These are phyloP conservation scores for Fusarium mangiferae DNA, from an alignment of 2,329 filamentous ascomycete genomes.

Conservation along the genomic window DNA sequence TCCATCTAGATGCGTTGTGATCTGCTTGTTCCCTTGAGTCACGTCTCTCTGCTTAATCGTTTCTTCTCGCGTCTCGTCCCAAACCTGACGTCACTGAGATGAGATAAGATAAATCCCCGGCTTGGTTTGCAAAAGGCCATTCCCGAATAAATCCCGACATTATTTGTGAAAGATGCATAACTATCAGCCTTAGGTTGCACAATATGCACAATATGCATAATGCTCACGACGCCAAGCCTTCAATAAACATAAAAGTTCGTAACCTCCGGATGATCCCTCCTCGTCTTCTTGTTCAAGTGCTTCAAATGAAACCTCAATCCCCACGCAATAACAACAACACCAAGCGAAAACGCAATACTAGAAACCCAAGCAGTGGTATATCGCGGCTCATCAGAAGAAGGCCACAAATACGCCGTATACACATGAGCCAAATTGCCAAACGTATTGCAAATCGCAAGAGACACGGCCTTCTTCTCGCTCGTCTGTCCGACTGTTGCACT, in stretches of 20 bases:
- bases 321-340: slow-evolving; percentile 24
- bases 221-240: not conserved
- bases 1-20: not conserved
- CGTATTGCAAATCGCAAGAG: slow-evolving; percentile 28
- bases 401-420: slow-evolving; percentile 30
- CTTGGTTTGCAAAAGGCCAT: not conserved
- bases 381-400: slow-evolving; percentile 3
- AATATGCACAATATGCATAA: not conserved
- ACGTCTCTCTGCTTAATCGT: not conserved
- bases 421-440: slow-evolving; percentile 31
- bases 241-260: slow-evolving; percentile 29
- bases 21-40: not conserved
- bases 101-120: not conserved
- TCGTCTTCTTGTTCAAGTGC: slow-evolving; percentile 11
- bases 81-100: not conserved
- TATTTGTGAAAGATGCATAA: not conserved
- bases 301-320: slow-evolving; percentile 4
- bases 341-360: slow-evolving; percentile 21
- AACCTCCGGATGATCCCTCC: slow-evolving; percentile 15
- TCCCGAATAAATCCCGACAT: too few relatives aligned
- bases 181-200: too few relatives aligned
- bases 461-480: slow-evolving; percentile 55
- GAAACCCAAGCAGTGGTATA: slow-evolving; percentile 15
- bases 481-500: slow-evolving; percentile 53
- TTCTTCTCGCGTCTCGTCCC: not conserved